Conservation (phyloP, 805 yeast species). For the Monosporozyma servazzii region DNA sequence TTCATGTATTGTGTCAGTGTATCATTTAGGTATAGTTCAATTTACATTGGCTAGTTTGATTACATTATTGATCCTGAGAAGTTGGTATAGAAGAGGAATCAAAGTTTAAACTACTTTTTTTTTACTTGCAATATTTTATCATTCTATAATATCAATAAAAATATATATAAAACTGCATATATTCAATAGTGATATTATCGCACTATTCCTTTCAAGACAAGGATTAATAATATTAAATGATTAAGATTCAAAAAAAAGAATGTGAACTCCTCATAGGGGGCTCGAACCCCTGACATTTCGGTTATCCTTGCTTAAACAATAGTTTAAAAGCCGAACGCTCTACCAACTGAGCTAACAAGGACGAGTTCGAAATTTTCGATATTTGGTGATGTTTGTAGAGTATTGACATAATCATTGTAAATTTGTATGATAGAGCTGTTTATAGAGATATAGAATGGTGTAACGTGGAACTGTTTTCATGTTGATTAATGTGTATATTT, state of each 20-base stretch:
- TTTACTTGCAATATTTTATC: neutral
- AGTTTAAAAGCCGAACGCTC: conserved; percentile 60
- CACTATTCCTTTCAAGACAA: too few relatives aligned
- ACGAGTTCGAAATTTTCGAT: conserved; percentile 28
- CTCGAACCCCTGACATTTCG: conserved; percentile 45
- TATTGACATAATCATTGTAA: too few relatives aligned
- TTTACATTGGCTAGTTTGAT: conserved; percentile 7
- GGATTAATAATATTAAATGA: neutral
- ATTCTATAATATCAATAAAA: neutral
- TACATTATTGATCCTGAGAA: conserved; percentile 7
- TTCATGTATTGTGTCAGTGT: conserved; percentile 18
- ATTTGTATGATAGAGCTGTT: too few relatives aligned
- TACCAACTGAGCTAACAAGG: conserved; percentile 59
- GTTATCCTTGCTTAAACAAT: conserved; percentile 31
- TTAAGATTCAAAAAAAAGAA: conserved; percentile 2
- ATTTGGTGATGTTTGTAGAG: too few relatives aligned
- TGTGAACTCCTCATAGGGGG: conserved; percentile 41
- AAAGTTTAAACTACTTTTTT: neutral
- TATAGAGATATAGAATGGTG: too few relatives aligned
- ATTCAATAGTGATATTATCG: too few relatives aligned
- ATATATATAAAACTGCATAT: neutral
- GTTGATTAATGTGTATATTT: too few relatives aligned
- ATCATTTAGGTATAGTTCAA: conserved; percentile 8
- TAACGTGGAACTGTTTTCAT: too few relatives aligned
- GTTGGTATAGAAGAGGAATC: conserved; percentile 6